Percentiles rank a stretch among this genome's conserved stretches.
Evolutionary conservation across 257 asterid species (phyloP).

Genomic region (Capsicum baccatum): DNA sequence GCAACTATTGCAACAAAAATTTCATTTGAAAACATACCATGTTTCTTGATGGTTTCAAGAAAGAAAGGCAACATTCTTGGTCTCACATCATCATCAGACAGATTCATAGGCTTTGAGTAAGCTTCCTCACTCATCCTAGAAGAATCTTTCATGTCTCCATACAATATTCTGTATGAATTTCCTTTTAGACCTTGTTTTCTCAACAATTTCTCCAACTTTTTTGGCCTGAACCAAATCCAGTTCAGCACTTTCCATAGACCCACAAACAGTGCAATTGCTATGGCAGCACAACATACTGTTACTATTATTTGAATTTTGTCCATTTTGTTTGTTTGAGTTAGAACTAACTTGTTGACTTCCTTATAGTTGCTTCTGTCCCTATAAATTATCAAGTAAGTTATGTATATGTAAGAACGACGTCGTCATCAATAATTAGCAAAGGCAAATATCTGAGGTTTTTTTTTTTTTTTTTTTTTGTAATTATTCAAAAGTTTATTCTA

Average conservation of each 20-base stretch:
- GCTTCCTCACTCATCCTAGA: slow-evolving; percentile 23
- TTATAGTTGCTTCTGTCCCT: too few relatives aligned
- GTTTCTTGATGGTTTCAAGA: slow-evolving; percentile 10
- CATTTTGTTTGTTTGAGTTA: not conserved
- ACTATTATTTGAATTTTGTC: not conserved
- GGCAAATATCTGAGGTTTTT: too few relatives aligned
- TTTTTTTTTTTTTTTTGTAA: too few relatives aligned
- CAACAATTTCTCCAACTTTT: slow-evolving; percentile 31
- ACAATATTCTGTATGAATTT: slow-evolving; percentile 39
- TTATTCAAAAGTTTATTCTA: too few relatives aligned
- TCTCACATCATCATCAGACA: slow-evolving; percentile 30
- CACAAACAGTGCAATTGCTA: not conserved
- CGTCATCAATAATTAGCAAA: too few relatives aligned
- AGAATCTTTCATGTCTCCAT: slow-evolving; percentile 36
- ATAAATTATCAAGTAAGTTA: too few relatives aligned
- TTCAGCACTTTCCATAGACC: slow-evolving; percentile 24
- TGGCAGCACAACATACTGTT: not conserved
- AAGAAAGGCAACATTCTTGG: slow-evolving; percentile 27
- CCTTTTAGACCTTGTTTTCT: slow-evolving; percentile 46
- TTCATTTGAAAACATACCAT: slow-evolving; percentile 27
- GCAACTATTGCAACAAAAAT: too few relatives aligned
- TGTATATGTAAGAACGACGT: too few relatives aligned
- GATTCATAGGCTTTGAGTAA: slow-evolving; percentile 13
- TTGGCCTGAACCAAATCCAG: slow-evolving; percentile 38
- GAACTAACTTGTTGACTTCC: too few relatives aligned